Evolutionary conservation across 805 yeast genomes (phyloP).

Genomic region (Alloascoidea africana): DNA sequence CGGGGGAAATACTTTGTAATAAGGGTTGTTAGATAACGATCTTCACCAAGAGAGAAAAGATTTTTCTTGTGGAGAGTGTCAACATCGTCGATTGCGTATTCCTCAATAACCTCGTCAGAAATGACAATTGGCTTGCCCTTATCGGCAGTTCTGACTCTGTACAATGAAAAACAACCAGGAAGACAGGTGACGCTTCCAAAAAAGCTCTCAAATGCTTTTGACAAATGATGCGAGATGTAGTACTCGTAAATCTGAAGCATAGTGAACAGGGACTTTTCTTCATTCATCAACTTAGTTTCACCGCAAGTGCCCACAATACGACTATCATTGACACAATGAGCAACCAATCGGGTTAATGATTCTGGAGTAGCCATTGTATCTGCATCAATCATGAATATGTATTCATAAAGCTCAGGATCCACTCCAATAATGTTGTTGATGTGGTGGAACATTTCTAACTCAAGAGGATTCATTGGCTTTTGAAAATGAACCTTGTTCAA

Average conservation of each 20-base stretch:
- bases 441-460: slow-evolving; percentile 34
- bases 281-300: slow-evolving; percentile 43
- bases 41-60: slow-evolving; percentile 46
- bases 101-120: slow-evolving; percentile 42
- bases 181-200: slow-evolving; percentile 52
- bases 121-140: slow-evolving; percentile 41
- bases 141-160: slow-evolving; percentile 29
- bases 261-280: slow-evolving; percentile 37
- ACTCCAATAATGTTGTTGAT: slow-evolving; percentile 44
- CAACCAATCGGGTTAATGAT: slow-evolving; percentile 37
- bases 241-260: slow-evolving; percentile 50
- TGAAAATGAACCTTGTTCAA: slow-evolving; percentile 43
- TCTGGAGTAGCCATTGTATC: slow-evolving; percentile 41
- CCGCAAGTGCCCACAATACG: slow-evolving; percentile 46
- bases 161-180: slow-evolving; percentile 53
- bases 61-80: slow-evolving; percentile 48
- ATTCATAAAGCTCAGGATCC: slow-evolving; percentile 45
- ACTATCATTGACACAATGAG: slow-evolving; percentile 46
- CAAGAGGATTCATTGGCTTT: slow-evolving; percentile 44
- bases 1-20: slow-evolving; percentile 43
- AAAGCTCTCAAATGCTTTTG: slow-evolving; percentile 46
- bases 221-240: slow-evolving; percentile 47
- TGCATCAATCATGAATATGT: slow-evolving; percentile 46
- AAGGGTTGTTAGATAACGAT: slow-evolving; percentile 39
- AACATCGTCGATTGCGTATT: slow-evolving; percentile 38